Percentiles rank a stretch among this genome's conserved stretches.
These are phyloP conservation scores for Mycena filopes DNA, from an alignment of 768 basidiomycete genomes.

Conservation along the genomic window DNA sequence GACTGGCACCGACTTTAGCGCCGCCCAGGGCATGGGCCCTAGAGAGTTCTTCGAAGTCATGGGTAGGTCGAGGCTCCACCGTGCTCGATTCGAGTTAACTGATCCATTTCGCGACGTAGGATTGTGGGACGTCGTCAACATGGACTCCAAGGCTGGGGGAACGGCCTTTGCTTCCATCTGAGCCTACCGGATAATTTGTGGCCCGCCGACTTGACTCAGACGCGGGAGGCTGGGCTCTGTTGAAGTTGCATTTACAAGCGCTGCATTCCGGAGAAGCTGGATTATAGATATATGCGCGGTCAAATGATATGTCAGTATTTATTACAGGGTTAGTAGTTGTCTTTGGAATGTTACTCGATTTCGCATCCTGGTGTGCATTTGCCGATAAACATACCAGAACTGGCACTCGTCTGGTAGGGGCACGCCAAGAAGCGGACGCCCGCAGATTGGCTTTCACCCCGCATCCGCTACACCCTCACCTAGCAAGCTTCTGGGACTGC, in stretches of 20 bases:
- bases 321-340: no score
- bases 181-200: no score
- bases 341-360: no score
- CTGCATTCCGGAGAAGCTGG: background rate
- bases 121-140: constrained; percentile 10
- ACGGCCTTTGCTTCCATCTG: constrained; percentile 24
- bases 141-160: constrained; percentile 30
- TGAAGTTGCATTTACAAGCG: no score
- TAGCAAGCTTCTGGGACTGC: background rate
- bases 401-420: no score
- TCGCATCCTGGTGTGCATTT: no score
- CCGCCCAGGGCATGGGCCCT: constrained; percentile 76
- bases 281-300: background rate
- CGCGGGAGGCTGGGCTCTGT: no score
- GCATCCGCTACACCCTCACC: background rate
- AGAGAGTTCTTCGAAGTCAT: constrained; percentile 82
- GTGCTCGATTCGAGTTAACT: background rate
- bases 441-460: background rate
- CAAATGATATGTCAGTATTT: background rate
- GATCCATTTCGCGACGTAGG: background rate
- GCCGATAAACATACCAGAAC: no score
- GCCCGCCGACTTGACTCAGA: background rate
- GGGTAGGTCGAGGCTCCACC: constrained; percentile 58
- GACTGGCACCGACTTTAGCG: constrained; percentile 77
- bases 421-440: no score